Conservation (phyloP, 2,329 filamentous ascomycete genomes). For the Colletotrichum chlorophyti region DNA sequence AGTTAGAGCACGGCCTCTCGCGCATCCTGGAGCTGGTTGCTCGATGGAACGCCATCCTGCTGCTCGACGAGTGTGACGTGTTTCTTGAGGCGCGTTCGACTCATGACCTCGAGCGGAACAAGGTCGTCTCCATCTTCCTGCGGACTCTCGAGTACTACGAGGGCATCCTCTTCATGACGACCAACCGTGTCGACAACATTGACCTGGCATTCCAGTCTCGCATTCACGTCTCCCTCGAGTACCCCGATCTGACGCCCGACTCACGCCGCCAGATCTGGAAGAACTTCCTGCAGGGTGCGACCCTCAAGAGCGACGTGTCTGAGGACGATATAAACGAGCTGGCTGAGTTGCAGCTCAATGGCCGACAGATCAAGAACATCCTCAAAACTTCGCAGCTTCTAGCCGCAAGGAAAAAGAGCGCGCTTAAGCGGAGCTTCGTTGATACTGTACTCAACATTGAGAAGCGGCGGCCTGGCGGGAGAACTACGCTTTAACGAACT, state of each 20-base stretch:
- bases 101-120: conserved; percentile 42
- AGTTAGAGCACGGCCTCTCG: conserved; percentile 67
- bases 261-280: conserved; percentile 47
- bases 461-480: conserved; percentile 15
- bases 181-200: conserved; percentile 52
- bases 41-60: conserved; percentile 47
- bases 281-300: conserved; percentile 45
- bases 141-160: conserved; percentile 55
- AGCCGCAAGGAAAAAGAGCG: conserved; percentile 51
- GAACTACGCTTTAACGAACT: no score
- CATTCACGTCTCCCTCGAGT: conserved; percentile 56
- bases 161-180: conserved; percentile 56
- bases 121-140: conserved; percentile 46
- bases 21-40: conserved; percentile 70
- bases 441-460: conserved; percentile 25
- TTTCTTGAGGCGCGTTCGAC: conserved; percentile 47
- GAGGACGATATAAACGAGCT: conserved; percentile 41
- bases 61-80: conserved; percentile 50
- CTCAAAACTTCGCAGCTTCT: conserved; percentile 47
- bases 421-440: conserved; percentile 24
- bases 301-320: conserved; percentile 34
- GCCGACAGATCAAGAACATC: conserved; percentile 57
- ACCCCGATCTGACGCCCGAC: conserved; percentile 46
- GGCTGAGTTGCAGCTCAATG: conserved; percentile 48
- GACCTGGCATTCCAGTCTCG: conserved; percentile 55